Evolutionary conservation across 2,329 filamentous ascomycete genomes (phyloP), one percentile per base, ranked within the genome.

Genomic region (Verticillium isaacii): DNA sequence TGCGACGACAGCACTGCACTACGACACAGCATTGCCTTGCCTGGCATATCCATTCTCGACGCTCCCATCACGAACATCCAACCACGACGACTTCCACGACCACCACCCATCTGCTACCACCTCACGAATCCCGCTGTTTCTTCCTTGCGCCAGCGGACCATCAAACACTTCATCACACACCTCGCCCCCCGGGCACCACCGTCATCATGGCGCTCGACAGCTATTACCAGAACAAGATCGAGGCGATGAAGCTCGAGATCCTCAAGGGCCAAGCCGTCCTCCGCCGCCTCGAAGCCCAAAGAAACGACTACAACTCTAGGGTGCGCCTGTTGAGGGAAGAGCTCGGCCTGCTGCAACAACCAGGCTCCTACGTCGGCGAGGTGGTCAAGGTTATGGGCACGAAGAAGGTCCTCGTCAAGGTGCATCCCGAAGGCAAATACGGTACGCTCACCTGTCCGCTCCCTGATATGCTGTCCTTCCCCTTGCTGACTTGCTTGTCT

Each of bases 311-410:
- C 85, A 99, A 99, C 83, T 98, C 95, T 64, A 88, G 95, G 74
- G 95, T 99, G 71, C 91, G 95, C 65, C 83, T 99, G 78, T 81
- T 99, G 72, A 86, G 95, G 70, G 95, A 99, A 81, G 95, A 99
- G 82, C 86, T 99, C 25, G 95, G 95, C 60, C 82, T 99, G 71
- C 82, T 99, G 67, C 95, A 99, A 79, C 95, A 99, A 77, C 95
- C 95, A 3, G 95, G 95, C 50, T 98, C 94, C 23, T 99, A 99
- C 74, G 95, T 99, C 37, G 95, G 95, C 63, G 95, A 99, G 80
- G 95, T 99, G n/a, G 95, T 99, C 74, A 99, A 98, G 85, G 95
- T 98, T 62, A 99, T 99, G 95, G 89, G 94, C 74, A 99, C 95
- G 61, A 99, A 99, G 82, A 98, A 99, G 83, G 93, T 99, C 59